Evolutionary conservation across 2,329 filamentous ascomycete genomes (phyloP).

Genomic region (Neonectria magnoliae): DNA sequence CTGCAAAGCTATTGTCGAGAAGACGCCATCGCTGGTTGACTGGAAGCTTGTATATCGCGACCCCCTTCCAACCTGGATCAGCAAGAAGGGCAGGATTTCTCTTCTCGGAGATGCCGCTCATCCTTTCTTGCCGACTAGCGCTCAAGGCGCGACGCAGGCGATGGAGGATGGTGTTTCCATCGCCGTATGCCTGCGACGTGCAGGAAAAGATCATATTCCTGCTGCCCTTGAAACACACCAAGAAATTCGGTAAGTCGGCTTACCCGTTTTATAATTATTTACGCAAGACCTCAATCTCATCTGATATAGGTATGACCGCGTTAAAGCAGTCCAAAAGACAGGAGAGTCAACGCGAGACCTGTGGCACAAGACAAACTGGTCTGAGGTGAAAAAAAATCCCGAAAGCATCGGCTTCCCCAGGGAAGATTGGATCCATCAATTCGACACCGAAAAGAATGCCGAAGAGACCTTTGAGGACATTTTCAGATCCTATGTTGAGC

Average conservation of each 20-base stretch:
- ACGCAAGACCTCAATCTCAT: rapidly evolving
- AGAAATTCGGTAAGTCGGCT: constrained; percentile 15
- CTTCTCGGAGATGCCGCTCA: constrained; percentile 16
- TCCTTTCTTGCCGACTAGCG: constrained; percentile 18
- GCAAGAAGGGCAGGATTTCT: constrained; percentile 12
- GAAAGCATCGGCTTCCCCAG: constrained; percentile 29
- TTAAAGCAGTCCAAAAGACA: constrained; percentile 34
- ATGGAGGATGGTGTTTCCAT: constrained; percentile 22
- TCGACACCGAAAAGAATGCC: constrained; percentile 33
- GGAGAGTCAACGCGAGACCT: constrained; percentile 35
- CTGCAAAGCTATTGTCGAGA: constrained; percentile 56
- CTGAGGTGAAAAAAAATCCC: constrained; percentile 27
- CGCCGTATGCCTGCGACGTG: constrained; percentile 11
- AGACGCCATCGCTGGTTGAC: constrained; percentile 57
- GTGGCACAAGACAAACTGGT: constrained; percentile 39
- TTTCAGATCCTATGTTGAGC: neutral
- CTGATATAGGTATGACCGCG: constrained; percentile 28
- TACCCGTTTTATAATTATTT: rapidly evolving
- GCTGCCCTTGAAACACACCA: constrained; percentile 30
- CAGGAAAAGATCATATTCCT: constrained; percentile 15
- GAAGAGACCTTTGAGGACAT: constrained; percentile 31
- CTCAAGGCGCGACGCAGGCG: constrained; percentile 19
- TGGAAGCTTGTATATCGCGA: constrained; percentile 63
- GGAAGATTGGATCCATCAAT: constrained; percentile 36
- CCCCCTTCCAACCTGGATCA: constrained; percentile 57